Evolutionary conservation across 164 flowering plant species (phyloP).

Genomic region (Liquidambar formosana): DNA sequence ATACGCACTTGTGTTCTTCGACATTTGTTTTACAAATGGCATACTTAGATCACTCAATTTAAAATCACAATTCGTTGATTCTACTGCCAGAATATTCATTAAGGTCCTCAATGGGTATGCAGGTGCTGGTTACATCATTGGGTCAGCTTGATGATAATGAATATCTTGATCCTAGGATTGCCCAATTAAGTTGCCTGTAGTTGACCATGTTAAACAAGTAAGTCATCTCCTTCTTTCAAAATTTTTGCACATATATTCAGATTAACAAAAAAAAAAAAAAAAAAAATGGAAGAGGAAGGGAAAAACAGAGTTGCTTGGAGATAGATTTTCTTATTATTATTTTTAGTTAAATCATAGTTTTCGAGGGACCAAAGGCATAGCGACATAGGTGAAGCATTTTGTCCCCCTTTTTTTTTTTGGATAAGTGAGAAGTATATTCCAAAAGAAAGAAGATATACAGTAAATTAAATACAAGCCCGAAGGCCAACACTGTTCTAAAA

Average conservation of each 20-base stretch:
- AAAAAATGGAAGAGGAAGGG: too few relatives aligned
- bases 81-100: background rate
- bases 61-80: background rate
- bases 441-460: too few relatives aligned
- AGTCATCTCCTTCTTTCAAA: slow-evolving; percentile 2
- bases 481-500: background rate
- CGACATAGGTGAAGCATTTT: background rate
- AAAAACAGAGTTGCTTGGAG: background rate
- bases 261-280: too few relatives aligned
- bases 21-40: background rate
- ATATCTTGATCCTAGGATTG: slow-evolving; percentile 89
- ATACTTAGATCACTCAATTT: background rate
- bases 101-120: slow-evolving; percentile 15
- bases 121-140: slow-evolving; percentile 80
- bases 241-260: background rate
- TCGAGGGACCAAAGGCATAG: background rate
- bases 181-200: slow-evolving; percentile 83
- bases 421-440: too few relatives aligned
- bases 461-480: too few relatives aligned
- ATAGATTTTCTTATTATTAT: background rate
- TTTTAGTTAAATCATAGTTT: background rate
- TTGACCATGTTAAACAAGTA: slow-evolving; percentile 94
- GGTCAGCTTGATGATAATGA: slow-evolving; percentile 68
- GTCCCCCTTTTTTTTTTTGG: too few relatives aligned
- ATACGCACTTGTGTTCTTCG: background rate